Evolutionary conservation across 2,329 filamentous ascomycete species (phyloP).

Genomic region (Clonostachys solani): DNA sequence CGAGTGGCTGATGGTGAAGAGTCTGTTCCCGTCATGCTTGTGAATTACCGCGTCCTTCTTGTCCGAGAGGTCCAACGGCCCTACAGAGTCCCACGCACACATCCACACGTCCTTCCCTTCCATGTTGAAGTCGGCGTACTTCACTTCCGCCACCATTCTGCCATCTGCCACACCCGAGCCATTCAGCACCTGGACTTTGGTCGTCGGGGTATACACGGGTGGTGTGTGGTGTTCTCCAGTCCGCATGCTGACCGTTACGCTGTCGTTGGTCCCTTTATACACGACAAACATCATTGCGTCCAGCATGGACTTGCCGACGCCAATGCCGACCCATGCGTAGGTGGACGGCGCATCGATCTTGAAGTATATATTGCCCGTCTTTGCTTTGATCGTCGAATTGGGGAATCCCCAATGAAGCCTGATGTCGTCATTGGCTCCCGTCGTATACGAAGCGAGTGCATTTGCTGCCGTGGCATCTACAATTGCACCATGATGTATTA

Average conservation of each 20-base stretch:
- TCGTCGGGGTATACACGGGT: constrained; percentile 39
- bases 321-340: constrained; percentile 56
- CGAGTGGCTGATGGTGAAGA: constrained; percentile 43
- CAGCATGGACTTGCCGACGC: constrained; percentile 50
- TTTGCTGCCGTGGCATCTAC: no score
- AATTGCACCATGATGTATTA: no score
- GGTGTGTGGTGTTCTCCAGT: constrained; percentile 37
- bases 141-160: constrained; percentile 56
- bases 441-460: constrained; percentile 28
- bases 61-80: constrained; percentile 34
- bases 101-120: constrained; percentile 42
- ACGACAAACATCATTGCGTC: constrained; percentile 59
- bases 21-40: constrained; percentile 38
- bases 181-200: constrained; percentile 46
- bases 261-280: constrained; percentile 52
- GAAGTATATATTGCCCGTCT: constrained; percentile 54
- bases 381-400: constrained; percentile 35
- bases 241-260: constrained; percentile 59
- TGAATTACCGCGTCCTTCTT: constrained; percentile 31
- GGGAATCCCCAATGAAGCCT: constrained; percentile 56
- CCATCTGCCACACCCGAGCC: constrained; percentile 51
- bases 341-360: constrained; percentile 51
- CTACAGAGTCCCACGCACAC: constrained; percentile 45
- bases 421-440: constrained; percentile 27
- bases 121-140: constrained; percentile 44